Base-by-base conservation (phyloP, 1,284 basidiomycete genomes). In the Limonomyces culmigenus region DNA sequence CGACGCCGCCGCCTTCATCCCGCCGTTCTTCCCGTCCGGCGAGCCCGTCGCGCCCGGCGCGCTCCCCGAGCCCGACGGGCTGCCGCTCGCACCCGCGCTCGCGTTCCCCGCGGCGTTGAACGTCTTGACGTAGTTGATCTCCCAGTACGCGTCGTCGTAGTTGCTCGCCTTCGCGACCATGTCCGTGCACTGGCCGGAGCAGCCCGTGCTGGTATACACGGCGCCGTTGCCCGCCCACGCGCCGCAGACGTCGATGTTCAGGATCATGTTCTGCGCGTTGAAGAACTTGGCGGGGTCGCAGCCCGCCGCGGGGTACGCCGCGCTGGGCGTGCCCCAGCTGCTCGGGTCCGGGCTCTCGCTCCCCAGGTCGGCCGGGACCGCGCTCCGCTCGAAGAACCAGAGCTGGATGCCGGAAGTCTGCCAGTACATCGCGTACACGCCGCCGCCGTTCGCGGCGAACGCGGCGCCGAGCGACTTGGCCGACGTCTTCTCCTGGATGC, bases 211-310 rank as follows among this genome's bases (percentile, higher is more conserved):
- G 13, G 62, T 53, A 50, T 81, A 78, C 25, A 70, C 56, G 20
- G 53, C 45, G 4, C 67, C 29, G 14, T 56, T 51, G 4, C 70
- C 70, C 3, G 73, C 70, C 33, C 46, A 55, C 38, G 54, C 54
- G 47, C 77, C 76, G 43, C 83, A 86, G 10, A 85, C 65, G 1
- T 79, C 78, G 41, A 80, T 81, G 50, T 77, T 70, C 43, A 85
- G 70, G 20, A 81, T 71, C 32, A 85, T 60, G 38, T 67, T 60
- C 47, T 84, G 77, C 0, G 73, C 53, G 33, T 62, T 50, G 52
- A 86, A 86, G 56, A 65, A 78, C 25, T 60, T 50, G 37, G 58
- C 53, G 25, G 79, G 62, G 35, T 66, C 55, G 51, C 83, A 86
- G 13, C 64, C 60, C 5, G 62, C 55, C 3, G 65, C 54, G 1